Percentiles rank a stretch among this genome's conserved stretches.
phyloP scores from a whole-genome alignment of 345 rosid species.

The Conringia planisiliqua region DNA sequence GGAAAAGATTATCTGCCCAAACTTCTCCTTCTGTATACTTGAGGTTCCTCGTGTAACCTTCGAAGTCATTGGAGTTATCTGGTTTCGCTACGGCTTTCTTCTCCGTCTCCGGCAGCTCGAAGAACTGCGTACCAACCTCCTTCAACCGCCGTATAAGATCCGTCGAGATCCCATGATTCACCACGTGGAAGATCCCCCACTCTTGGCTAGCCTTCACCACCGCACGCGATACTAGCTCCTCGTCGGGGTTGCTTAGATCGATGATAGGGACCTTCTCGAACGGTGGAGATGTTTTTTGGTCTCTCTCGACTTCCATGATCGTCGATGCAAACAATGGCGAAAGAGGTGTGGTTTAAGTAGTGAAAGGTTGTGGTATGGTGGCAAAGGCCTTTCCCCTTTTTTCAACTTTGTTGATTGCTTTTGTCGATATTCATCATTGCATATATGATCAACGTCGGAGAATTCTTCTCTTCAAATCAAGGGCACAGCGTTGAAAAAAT shows the following conservation, averaged over 20 bases:
- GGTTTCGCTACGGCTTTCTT: conserved; percentile 47
- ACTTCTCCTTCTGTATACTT: conserved; percentile 34
- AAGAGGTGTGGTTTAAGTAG: neutral
- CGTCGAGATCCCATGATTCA: conserved; percentile 39
- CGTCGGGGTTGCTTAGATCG: conserved; percentile 33
- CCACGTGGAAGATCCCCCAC: conserved; percentile 44
- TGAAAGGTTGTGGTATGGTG: neutral
- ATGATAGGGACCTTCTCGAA: conserved; percentile 35
- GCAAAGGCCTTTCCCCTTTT: neutral
- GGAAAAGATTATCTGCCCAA: conserved; percentile 75
- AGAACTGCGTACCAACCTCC: conserved; percentile 53
- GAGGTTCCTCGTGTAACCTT: conserved; percentile 59
- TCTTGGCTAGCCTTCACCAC: conserved; percentile 39
- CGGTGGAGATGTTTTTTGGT: conserved; percentile 23
- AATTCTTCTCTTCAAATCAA: neutral
- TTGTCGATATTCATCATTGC: neutral
- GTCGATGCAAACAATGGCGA: neutral
- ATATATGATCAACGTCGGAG: neutral
- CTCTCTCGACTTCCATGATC: conserved; percentile 40
- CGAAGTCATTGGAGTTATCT: conserved; percentile 27
- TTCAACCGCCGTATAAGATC: conserved; percentile 43
- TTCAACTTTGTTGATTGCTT: neutral
- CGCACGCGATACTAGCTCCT: conserved; percentile 15
- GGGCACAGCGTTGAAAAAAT: neutral
- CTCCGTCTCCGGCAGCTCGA: conserved; percentile 56